Base-by-base conservation (phyloP, 805 yeast genomes). In the Wickerhamiella qilinensis region DNA sequence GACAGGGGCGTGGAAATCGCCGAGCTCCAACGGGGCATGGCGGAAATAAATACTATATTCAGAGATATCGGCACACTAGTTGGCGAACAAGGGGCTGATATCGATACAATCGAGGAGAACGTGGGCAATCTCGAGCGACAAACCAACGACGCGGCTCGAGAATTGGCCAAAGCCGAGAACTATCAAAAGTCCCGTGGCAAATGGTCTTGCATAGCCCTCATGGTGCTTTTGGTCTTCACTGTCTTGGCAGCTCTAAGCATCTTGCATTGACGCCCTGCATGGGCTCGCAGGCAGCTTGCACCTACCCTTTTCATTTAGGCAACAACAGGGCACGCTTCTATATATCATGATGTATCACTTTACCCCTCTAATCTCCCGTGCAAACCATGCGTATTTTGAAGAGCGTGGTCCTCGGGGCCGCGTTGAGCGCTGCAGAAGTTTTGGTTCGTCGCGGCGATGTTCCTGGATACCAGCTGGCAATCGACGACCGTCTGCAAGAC, bases 61-160 rank as follows among this genome's bases (percentile, higher is more conserved):
- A 74, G 75, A 46, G 94, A 85, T 50, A 57, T 86, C 40, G 84
- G 85, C 14, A 68, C 73, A 29, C 60, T 86, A 49, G 91, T 86
- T 2, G 64, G 68, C 38, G 86, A 83, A 55, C 96, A 86, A 54
- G 94, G 94, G 4, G 75, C 71, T 22, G 85, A 81, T 47, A 67
- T 86, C 15, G 93, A 84, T 51, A 73, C 85, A 0, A 73, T 86
- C 15, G 95, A 84, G 52, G 83, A 77, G 44, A 84, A 84, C 56
- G 64, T 86, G 33, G 59, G 75, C 20, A 71, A 68, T 34, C 62
- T 78, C 43, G 71, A 76, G 4, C 67, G 63, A 18, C 77, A 81
- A 49, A 69, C 82, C 4, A 77, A 75, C 40, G 68, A 68, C 38
- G 94, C 94, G 0, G 68, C 73, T 22, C 67, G 69, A 17, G 93